Evolutionary conservation across 2,329 filamentous ascomycete genomes (phyloP), one percentile per base, ranked within the genome.

Genomic region (Thielaviopsis musarum): DNA sequence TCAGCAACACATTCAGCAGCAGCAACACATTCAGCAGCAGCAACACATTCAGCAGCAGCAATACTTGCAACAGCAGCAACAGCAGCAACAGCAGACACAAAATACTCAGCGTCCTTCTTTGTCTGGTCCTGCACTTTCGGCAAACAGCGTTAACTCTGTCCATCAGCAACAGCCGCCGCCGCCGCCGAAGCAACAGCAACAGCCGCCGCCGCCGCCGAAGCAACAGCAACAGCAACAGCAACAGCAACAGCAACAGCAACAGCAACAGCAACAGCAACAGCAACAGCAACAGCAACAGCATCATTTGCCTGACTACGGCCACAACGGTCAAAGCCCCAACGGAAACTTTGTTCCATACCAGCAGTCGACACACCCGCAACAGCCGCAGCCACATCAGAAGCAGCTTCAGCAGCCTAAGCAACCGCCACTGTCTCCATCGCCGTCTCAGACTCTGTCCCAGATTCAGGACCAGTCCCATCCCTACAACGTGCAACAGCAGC

Each of bases 321-420:
- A 51, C 48, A 48, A 21, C 19, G 19, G 19, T 52, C 49, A 28
- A n/a, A 22, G 24, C 64, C 64, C 52, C 63, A 62, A 53, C 62
- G 22, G 34, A 60, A 60, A 41, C 30, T 49, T 59, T 30, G 54
- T 64, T 57, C 41, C 70, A 13, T 66, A 66, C 38, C 66, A 70
- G 52, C 71, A 71, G 51, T 26, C 24, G 49, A 30, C 45, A 21
- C 22, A 38, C 26, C 70, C 74, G 56, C 72, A 72, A 57, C 68
- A 70, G 54, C 69, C 70, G 51, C 70, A 71, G 58, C 68, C 68
- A 41, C 70, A 71, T 57, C 60, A 69, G 56, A 72, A 72, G 57
- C 68, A 70, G 54, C 69, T 70, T 49, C 70, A 71, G 57, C 68
- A 68, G 38, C 70, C 70, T 57, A 59, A 69, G 58, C 68, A 68